These are phyloP conservation scores for Talaromyces sp. DNA, from an alignment of 2,329 filamentous ascomycete genomes.

Conservation along the genomic window DNA sequence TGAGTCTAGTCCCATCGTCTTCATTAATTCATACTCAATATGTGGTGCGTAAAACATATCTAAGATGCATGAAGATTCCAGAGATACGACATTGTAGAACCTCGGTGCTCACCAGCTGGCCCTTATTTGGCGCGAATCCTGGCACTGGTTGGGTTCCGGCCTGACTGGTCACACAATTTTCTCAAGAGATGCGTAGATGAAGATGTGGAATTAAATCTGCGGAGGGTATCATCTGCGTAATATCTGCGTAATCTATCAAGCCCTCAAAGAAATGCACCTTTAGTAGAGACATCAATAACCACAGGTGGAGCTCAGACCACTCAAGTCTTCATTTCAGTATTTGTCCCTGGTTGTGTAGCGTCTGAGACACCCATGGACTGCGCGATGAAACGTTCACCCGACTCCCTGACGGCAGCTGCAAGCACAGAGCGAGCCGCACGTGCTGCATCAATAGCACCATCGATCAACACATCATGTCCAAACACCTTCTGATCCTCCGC, in stretches of 20 bases:
- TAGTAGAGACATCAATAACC: background rate
- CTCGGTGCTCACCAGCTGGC: background rate
- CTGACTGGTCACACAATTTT: background rate
- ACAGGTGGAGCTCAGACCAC: background rate
- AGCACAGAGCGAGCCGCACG: conserved; percentile 58
- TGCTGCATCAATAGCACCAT: conserved; percentile 63
- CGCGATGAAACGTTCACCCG: conserved; percentile 42
- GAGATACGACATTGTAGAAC: background rate
- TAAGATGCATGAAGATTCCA: background rate
- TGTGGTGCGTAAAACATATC: background rate
- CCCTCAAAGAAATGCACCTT: background rate
- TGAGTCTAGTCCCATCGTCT: background rate
- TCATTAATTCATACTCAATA: background rate
- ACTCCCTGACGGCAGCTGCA: conserved; percentile 60
- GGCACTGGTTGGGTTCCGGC: background rate
- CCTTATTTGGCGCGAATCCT: background rate
- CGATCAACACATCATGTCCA: conserved; percentile 54
- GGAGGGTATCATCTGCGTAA: background rate
- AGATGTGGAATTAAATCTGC: background rate
- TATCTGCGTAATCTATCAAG: background rate
- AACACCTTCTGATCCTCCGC: conserved; percentile 36
- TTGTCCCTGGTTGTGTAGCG: conserved; percentile 17
- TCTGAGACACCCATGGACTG: conserved; percentile 15
- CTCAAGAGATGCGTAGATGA: background rate
- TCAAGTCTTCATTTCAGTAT: conserved; percentile 30